Base-by-base conservation (phyloP, 140 eudicot species). In the Ambrosia hybrid region DNA sequence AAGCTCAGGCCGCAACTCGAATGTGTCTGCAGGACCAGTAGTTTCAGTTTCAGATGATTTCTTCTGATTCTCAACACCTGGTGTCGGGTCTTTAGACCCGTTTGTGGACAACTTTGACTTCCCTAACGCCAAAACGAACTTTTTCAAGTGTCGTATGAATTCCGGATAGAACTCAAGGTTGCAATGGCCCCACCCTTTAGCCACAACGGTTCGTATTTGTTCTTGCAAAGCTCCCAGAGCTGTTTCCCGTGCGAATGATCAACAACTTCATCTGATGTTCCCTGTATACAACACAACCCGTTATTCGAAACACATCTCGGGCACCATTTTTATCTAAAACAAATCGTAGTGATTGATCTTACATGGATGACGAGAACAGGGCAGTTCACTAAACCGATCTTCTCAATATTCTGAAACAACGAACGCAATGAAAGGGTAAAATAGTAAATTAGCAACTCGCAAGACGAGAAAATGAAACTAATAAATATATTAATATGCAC, bases 211-310 rank as follows among this genome's bases (percentile, higher is more conserved):
- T 93, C 98, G 39, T 90, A 87, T 46, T 93, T 86, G 72, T 85
- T 82, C 79, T 93, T 93, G 68, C 93, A 87, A 66, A 90, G 98
- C 83, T 93, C 98, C 84, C 87, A 83, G 33, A 93, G 88, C 72
- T 90, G 97, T 84, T 90, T 93, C 57, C 98, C 98, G 4, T 93
- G 98, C 51, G 98, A 90, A 57, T 86, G 90, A 76, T 93, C 96
- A 33, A 93, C 98, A 58, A 93, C 94, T 67, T 93, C 98, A 73
- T 93, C 98, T 30, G 98, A 84, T 58, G 98, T 93, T 11, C 98
- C 98, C 98, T 93, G 68, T 38, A 64, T 53, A 66, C 34, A 69
- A 72, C 59, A 51, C 11, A n/a, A 34, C 5, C 4, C 11, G 11
- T 61, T 34, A 36, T 33, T 10, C 11, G 9, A 11, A 59, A 59